A percentile compares a stretch with the other conserved stretches of the same genome.
Conservation (phyloP, 176 grass and related monocot species). For the Neostapfia colusana region DNA sequence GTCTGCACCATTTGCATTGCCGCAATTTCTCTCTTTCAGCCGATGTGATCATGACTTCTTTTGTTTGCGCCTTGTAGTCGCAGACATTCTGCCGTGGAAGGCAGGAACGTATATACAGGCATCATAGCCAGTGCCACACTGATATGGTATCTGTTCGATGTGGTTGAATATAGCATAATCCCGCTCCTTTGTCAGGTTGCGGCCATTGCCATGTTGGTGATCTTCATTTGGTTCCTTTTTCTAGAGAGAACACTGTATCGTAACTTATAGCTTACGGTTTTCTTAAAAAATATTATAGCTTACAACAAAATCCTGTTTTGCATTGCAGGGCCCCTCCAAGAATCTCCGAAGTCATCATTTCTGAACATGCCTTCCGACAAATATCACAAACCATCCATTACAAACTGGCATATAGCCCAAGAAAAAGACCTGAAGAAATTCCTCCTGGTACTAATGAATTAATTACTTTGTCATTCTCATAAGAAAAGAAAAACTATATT, state of each 20-base stretch:
- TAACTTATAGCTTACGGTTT: not conserved
- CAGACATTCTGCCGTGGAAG: constrained; percentile 78
- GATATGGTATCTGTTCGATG: constrained; percentile 78
- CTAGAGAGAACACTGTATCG: not conserved
- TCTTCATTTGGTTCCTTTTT: constrained; percentile 55
- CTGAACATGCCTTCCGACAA: constrained; percentile 59
- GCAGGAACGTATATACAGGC: constrained; percentile 58
- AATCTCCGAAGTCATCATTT: constrained; percentile 59
- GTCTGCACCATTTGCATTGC: not conserved
- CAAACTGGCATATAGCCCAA: constrained; percentile 52
- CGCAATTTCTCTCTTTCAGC: not conserved
- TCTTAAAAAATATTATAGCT: no score
- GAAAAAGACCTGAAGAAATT: constrained; percentile 87
- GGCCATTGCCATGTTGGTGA: constrained; percentile 47
- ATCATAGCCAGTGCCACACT: constrained; percentile 60
- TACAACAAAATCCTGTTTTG: no score
- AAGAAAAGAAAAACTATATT: not conserved
- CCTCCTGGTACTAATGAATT: constrained; percentile 54
- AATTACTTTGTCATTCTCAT: not conserved
- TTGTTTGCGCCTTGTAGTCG: constrained; percentile 45
- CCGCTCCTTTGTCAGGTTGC: constrained; percentile 71
- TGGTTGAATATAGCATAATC: constrained; percentile 77
- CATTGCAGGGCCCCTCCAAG: constrained; percentile 49
- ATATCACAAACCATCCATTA: constrained; percentile 50
- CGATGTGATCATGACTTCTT: not conserved